phyloP scores from a whole-genome alignment of 257 asterid species.

The Nemophila menziesii region DNA sequence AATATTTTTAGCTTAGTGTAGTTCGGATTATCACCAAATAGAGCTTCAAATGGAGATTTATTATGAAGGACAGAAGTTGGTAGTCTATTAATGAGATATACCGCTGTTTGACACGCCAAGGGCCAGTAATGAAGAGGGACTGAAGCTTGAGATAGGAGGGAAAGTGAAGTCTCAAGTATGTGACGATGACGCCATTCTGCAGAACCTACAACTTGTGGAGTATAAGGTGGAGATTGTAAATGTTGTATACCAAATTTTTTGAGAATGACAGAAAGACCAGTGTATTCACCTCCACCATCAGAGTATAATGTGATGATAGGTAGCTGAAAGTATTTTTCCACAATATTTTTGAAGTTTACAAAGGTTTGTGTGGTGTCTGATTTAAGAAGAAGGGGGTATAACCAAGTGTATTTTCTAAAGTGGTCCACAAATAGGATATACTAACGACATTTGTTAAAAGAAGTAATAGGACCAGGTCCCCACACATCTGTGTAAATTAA shows the following conservation, averaged over 20 bases:
- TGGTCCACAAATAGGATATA: too few species aligned
- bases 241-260: background rate
- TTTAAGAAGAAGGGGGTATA: too few species aligned
- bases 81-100: too few species aligned
- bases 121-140: too few species aligned
- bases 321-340: background rate
- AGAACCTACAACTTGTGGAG: too few species aligned
- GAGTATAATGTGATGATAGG: background rate
- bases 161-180: background rate
- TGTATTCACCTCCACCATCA: background rate
- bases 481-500: too few species aligned
- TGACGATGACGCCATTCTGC: background rate
- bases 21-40: background rate
- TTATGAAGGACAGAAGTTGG: too few species aligned
- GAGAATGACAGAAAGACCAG: background rate
- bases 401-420: too few species aligned
- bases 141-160: background rate
- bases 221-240: background rate
- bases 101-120: background rate
- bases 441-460: too few species aligned
- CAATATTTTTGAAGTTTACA: too few species aligned
- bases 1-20: background rate
- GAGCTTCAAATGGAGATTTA: too few species aligned
- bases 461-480: too few species aligned
- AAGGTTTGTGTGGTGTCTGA: background rate